These are phyloP conservation scores for Phialophora tarda DNA, from an alignment of 2,329 filamentous ascomycete species.

Conservation along the genomic window DNA sequence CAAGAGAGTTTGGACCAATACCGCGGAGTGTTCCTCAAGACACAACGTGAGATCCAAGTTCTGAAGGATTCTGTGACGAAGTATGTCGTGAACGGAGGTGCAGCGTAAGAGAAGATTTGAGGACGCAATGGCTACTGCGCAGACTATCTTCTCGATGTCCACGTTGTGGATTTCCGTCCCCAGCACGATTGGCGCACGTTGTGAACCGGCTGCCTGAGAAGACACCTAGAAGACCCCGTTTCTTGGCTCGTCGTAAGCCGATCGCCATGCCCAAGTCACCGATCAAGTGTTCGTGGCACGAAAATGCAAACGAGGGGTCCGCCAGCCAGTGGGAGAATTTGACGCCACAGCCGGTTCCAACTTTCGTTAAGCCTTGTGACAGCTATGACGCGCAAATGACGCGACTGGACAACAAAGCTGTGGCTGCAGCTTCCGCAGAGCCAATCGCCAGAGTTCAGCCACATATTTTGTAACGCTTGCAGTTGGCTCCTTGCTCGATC, in stretches of 20 bases:
- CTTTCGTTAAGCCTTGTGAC: slow-evolving; percentile 1
- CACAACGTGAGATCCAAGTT: slow-evolving; percentile 72
- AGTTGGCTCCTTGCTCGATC: neutral
- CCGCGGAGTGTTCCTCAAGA: slow-evolving; percentile 81
- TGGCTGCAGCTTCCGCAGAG: slow-evolving; percentile 15
- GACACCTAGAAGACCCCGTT: neutral
- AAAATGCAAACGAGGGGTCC: neutral
- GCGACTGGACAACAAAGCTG: slow-evolving; percentile 10
- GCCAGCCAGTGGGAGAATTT: slow-evolving; percentile 23
- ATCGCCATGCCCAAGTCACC: slow-evolving; percentile 3
- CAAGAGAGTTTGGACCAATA: slow-evolving; percentile 86
- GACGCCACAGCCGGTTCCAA: slow-evolving; percentile 22
- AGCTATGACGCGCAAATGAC: slow-evolving; percentile 31
- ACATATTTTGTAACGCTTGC: slow-evolving; percentile 9
- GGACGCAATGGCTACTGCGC: neutral
- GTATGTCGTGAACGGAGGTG: slow-evolving; percentile 55
- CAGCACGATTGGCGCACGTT: slow-evolving; percentile 1
- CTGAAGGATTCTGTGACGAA: slow-evolving; percentile 64
- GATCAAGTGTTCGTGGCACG: neutral
- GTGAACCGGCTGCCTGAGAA: neutral
- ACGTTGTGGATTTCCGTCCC: neutral
- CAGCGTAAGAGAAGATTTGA: slow-evolving; percentile 17
- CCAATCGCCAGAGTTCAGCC: slow-evolving; percentile 28
- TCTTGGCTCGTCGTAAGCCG: neutral
- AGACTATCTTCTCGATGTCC: neutral